These are phyloP conservation scores for Aspergillus unguis DNA, from an alignment of 2,329 filamentous ascomycete species.

Conservation along the genomic window DNA sequence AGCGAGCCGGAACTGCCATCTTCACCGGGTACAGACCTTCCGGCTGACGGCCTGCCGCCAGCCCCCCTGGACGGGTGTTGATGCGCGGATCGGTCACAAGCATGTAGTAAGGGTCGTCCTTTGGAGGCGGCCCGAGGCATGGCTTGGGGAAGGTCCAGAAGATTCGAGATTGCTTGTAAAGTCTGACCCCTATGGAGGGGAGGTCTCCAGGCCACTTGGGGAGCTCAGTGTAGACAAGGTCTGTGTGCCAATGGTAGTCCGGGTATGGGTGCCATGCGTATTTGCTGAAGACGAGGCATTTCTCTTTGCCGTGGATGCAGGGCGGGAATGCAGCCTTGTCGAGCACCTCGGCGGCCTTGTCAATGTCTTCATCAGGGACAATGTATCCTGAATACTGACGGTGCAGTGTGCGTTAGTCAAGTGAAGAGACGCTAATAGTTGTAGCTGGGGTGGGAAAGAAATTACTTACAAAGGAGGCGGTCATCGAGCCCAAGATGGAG, in stretches of 20 bases:
- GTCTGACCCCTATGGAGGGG: not conserved
- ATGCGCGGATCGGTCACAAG: not conserved
- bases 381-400: not conserved
- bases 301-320: not conserved
- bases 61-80: not conserved
- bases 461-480: not conserved
- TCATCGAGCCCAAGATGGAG: not conserved
- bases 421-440: too few relatives aligned
- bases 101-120: slow-evolving; percentile 1
- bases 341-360: slow-evolving; percentile 2
- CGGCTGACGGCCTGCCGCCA: not conserved
- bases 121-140: not conserved
- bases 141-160: not conserved
- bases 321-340: not conserved
- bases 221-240: not conserved
- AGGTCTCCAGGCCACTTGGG: too few relatives aligned
- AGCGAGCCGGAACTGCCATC: slow-evolving; percentile 2
- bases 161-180: slow-evolving; percentile 5
- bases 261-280: not conserved
- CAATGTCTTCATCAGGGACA: not conserved
- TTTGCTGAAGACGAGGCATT: not conserved
- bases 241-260: slow-evolving; percentile 8
- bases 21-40: not conserved
- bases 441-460: not conserved
- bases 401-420: not conserved